Base-by-base conservation (phyloP, 2,329 filamentous ascomycete genomes). In the Cytospora paraplurivora region DNA sequence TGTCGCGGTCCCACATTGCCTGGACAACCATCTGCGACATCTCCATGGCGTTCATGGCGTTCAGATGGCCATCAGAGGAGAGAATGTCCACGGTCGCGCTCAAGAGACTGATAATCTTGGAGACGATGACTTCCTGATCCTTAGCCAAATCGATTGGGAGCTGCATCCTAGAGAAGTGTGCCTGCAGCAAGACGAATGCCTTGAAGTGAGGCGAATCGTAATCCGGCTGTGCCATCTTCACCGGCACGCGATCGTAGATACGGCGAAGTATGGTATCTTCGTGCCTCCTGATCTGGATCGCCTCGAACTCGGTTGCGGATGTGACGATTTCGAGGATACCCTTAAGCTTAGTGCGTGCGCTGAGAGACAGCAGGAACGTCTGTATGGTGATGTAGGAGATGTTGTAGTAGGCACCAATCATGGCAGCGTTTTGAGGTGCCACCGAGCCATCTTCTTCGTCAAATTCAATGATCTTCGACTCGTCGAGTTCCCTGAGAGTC, bases 351-450 rank as follows among this genome's bases (percentile, higher is more conserved):
- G 93, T 98, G 69, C 89, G 89, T 50, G 88, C 88, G 62, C 87
- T 93, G 54, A 99, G 84, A 15, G 95, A 99, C 62, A 99, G 82
- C 58, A 99, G 82, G 82, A 99, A 94, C 0, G 95, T 99, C 78
- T 99, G 94, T 93, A 99, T 99, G 3, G 95, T 99, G 75, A 97
- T 91, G 79, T 97, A 98, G 7, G 94, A 97, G 72, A 99, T 97
- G 77, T 97, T 98, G 84, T 99, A 99, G 82, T 99, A 98, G 1
- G 95, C 93, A 11, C 92, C 93, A 72, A 99, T 98, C 91, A 97
- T 97, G 69, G 95, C 95, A 2, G 94, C 91, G 75, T 99, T 98
- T 71, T 97, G 86, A 15, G 95, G 93, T 19, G 90, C 85, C 52
- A 98, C 89, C 1, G 88, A 88, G 71, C 96, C 94, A 73, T 98